A percentile compares a stretch with the other conserved stretches of the same genome.
Conservation (phyloP, 805 yeast genomes). For the Yamadazyma endophytica region DNA sequence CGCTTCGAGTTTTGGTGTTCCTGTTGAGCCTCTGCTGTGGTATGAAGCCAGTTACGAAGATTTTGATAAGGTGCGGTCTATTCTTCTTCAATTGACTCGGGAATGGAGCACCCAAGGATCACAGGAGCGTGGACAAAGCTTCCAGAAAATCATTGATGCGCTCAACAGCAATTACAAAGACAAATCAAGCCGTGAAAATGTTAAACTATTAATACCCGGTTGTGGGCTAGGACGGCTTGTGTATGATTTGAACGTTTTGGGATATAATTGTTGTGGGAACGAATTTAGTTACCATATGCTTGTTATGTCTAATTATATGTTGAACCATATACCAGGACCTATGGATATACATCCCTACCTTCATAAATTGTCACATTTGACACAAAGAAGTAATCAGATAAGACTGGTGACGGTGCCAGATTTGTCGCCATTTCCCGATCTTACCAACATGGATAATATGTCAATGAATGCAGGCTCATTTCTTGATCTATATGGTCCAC, state of each 20-base stretch:
- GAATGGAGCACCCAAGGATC: slow-evolving; percentile 61
- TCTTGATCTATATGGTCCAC: slow-evolving; percentile 60
- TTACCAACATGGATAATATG: slow-evolving; percentile 51
- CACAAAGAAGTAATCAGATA: slow-evolving; percentile 42
- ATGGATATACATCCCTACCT: slow-evolving; percentile 50
- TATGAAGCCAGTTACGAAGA: slow-evolving; percentile 36
- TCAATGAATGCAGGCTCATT: slow-evolving; percentile 74
- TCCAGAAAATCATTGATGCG: slow-evolving; percentile 32
- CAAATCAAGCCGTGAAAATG: slow-evolving; percentile 23
- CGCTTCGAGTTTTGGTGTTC: slow-evolving; percentile 50
- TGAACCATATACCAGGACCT: slow-evolving; percentile 43
- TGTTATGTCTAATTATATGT: slow-evolving; percentile 48
- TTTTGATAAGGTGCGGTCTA: slow-evolving; percentile 53
- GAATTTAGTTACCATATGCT: slow-evolving; percentile 66
- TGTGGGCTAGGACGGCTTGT: slow-evolving; percentile 61
- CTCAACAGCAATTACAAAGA: slow-evolving; percentile 35
- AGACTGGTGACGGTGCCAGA: slow-evolving; percentile 55
- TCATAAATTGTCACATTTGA: slow-evolving; percentile 47
- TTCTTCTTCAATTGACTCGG: slow-evolving; percentile 52
- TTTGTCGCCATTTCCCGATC: slow-evolving; percentile 26
- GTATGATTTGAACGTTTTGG: slow-evolving; percentile 48
- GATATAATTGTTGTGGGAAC: slow-evolving; percentile 64
- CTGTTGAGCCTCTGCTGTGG: slow-evolving; percentile 39
- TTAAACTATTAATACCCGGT: slow-evolving; percentile 56
- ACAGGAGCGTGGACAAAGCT: slow-evolving; percentile 39